Evolutionary conservation across 108 stramenopile genomes (phyloP).

Genomic region (Chaetoceros muelleri): DNA sequence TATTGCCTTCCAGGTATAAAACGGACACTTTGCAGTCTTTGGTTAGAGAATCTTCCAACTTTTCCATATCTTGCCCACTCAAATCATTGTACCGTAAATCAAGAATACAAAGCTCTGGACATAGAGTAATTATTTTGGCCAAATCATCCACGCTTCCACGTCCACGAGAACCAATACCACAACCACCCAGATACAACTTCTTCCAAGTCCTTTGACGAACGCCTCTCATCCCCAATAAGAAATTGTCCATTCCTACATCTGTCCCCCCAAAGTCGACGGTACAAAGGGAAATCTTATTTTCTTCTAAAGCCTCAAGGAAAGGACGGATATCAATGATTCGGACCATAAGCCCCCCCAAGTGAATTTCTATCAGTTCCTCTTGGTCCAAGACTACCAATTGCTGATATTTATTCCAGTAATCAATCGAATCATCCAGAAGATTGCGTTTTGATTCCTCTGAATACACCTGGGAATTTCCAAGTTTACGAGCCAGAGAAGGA

Average conservation of each 20-base stretch:
- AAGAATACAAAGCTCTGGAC: neutral
- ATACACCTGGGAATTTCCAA: neutral
- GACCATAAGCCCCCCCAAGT: neutral
- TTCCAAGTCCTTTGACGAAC: neutral
- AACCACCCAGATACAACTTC: neutral
- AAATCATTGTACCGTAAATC: slow-evolving; percentile 14
- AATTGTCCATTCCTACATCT: neutral
- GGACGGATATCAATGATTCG: neutral
- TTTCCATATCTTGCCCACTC: slow-evolving; percentile 6
- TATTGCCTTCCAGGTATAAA: slow-evolving; percentile 9
- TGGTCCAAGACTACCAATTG: neutral
- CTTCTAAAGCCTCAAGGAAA: neutral
- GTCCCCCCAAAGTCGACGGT: neutral
- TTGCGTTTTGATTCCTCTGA: no score
- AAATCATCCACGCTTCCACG: neutral
- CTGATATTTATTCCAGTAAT: neutral
- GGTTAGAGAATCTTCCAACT: slow-evolving; percentile 1
- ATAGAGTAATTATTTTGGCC: neutral
- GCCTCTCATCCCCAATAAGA: neutral
- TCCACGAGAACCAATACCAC: neutral
- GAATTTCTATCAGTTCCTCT: neutral
- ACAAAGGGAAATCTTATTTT: neutral
- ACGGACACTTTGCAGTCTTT: neutral
- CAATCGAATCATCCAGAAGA: neutral
- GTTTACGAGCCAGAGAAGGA: neutral